phyloP scores from a whole-genome alignment of 2,329 filamentous ascomycete species.

The Tolypocladium ovalisporum region DNA sequence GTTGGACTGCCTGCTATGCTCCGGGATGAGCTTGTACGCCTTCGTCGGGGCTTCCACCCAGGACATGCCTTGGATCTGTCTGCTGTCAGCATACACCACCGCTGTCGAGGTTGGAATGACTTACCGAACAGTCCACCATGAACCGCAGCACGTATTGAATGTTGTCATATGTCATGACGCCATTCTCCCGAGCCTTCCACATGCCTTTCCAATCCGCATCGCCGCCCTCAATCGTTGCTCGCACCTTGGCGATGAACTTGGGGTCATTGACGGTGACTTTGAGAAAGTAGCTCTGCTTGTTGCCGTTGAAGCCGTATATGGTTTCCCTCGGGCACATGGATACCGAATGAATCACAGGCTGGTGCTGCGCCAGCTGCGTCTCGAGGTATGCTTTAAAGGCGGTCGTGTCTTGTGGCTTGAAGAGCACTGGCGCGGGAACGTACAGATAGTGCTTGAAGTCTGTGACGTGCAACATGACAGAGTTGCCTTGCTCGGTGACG shows the following conservation, averaged over 20 bases:
- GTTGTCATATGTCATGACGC: constrained; percentile 86
- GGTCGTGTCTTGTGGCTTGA: constrained; percentile 67
- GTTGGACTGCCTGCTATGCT: constrained; percentile 66
- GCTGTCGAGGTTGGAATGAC: constrained; percentile 4
- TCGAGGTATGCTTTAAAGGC: constrained; percentile 75
- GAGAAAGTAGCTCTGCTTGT: constrained; percentile 80
- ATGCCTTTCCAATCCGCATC: constrained; percentile 82
- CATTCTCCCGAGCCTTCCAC: constrained; percentile 61
- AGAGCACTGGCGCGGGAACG: constrained; percentile 74
- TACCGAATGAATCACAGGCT: constrained; percentile 68
- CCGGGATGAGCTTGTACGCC: constrained; percentile 60
- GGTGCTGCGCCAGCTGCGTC: constrained; percentile 60
- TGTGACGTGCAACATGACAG: constrained; percentile 87
- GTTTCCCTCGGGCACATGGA: constrained; percentile 78
- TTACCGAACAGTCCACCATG: constrained; percentile 90
- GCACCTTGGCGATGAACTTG: constrained; percentile 68
- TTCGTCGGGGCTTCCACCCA: constrained; percentile 81
- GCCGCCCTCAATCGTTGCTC: constrained; percentile 62
- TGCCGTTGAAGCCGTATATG: constrained; percentile 89
- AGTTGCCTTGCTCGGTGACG: constrained; percentile 74
- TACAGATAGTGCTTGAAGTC: constrained; percentile 96
- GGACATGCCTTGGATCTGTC: constrained; percentile 80
- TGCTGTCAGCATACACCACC: constrained; percentile 7
- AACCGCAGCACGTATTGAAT: constrained; percentile 92
- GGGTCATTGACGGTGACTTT: constrained; percentile 91